phyloP scores from a whole-genome alignment of 208 protist species.

The Jaenimonas drosophilae region DNA sequence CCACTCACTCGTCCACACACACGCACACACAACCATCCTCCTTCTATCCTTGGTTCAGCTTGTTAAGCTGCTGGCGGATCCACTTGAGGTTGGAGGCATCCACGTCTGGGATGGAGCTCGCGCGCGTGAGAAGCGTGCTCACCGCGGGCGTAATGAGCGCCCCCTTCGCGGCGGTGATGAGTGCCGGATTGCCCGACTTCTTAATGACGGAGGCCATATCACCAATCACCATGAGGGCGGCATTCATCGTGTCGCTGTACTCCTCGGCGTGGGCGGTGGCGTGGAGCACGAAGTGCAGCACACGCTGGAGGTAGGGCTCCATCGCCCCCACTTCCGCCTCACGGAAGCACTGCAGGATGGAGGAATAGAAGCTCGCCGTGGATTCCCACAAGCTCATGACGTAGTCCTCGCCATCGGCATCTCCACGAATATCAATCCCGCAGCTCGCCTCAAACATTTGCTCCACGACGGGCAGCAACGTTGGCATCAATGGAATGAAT shows the following conservation, averaged over 20 bases:
- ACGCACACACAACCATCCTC: too few species aligned
- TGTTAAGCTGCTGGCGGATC: slow-evolving; percentile 43
- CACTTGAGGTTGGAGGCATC: too few species aligned
- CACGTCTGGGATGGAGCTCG: too few species aligned
- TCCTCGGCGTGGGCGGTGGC: slow-evolving; percentile 26
- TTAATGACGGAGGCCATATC: slow-evolving; percentile 77
- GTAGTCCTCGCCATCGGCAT: slow-evolving; percentile 71
- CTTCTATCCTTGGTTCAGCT: slow-evolving; percentile 28
- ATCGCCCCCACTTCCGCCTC: slow-evolving; percentile 20
- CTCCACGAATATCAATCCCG: slow-evolving; percentile 46
- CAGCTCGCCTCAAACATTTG: slow-evolving; percentile 52
- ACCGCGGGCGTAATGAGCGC: slow-evolving; percentile 43
- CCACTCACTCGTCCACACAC: slow-evolving; percentile 2
- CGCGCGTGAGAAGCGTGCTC: slow-evolving; percentile 17
- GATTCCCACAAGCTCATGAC: slow-evolving; percentile 74
- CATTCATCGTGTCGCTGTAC: slow-evolving; percentile 44
- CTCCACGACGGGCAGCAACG: slow-evolving; percentile 73
- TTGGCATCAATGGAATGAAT: slow-evolving; percentile 84
- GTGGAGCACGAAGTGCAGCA: slow-evolving; percentile 65
- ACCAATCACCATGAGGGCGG: slow-evolving; percentile 61
- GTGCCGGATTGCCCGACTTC: slow-evolving; percentile 15
- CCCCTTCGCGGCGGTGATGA: slow-evolving; percentile 49
- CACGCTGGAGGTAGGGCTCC: slow-evolving; percentile 47
- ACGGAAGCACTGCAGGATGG: slow-evolving; percentile 76
- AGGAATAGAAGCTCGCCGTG: slow-evolving; percentile 57